Base-by-base conservation (phyloP, 2,329 filamentous ascomycete species). In the Emmonsiellopsis sp. region DNA sequence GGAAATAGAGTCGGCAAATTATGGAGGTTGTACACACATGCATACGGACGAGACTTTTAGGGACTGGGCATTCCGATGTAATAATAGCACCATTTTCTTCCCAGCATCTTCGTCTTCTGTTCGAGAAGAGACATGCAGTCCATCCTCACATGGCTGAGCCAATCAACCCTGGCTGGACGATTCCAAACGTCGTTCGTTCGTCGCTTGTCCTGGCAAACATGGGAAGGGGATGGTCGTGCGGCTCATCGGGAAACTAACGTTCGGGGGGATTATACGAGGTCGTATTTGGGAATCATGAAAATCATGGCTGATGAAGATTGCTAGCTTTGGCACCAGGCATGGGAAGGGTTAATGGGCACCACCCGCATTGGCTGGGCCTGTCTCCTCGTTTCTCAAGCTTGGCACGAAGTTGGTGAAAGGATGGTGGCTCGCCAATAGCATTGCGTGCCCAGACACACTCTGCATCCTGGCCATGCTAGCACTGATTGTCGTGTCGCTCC, bases 201-300 rank as follows among this genome's bases (percentile, higher is more conserved):
- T 26, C 20, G 20, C 20, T 4, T 3, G 20, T 26, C 20, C 20
- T 26, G 20, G 20, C 20, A 26, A 26, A 3, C 20, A 26, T 26
- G 20, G 20, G 20, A 9, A 11, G 20, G 10, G 5, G 2, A 31
- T 41, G n/a, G 10, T 16, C 32, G 34, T 52, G 50, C 50, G 42
- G 41, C 50, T 52, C 42, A 52, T 52, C 50, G 50, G 40, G 50
- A 45, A 35, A 15, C 32, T 52, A 38, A 44, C 50, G 40, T 42
- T 52, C 42, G 37, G 20, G 34, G 41, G 41, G 13, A 20, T 15
- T 7, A 30, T 45, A 44, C 41, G 42, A 32, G n/a, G 50, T 52
- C 42, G 50, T 52, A 52, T 45, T 40, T 37, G 41, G 40, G 34
- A 52, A 52, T 52, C 50, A 40, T 52, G 50, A 16, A 52, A 44